Percentiles rank a stretch among this genome's conserved stretches.
These are phyloP conservation scores for Phytophthora aleatoria DNA, from an alignment of 352 stramenopile genomes.

Conservation along the genomic window DNA sequence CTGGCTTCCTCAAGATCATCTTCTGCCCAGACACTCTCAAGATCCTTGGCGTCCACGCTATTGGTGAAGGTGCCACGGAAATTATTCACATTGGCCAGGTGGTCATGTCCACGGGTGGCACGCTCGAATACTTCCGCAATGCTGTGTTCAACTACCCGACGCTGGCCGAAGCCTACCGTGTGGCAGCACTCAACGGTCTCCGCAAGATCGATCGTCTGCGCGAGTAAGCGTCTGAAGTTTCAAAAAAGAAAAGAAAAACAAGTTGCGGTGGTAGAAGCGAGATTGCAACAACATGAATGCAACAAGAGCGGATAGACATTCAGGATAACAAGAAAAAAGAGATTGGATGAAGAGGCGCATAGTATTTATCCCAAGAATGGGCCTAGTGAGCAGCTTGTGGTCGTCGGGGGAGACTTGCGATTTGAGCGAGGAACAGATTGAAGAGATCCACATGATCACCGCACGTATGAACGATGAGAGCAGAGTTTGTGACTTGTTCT, in stretches of 20 bases:
- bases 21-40: slow-evolving; percentile 80
- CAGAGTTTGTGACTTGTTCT: neutral
- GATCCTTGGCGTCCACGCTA: slow-evolving; percentile 82
- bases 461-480: slow-evolving; percentile 35
- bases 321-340: slow-evolving; percentile 10
- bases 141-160: slow-evolving; percentile 94
- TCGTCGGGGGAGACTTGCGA: slow-evolving; percentile 38
- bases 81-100: slow-evolving; percentile 92
- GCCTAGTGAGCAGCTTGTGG: slow-evolving; percentile 16
- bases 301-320: slow-evolving; percentile 18
- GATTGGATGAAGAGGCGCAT: slow-evolving; percentile 14
- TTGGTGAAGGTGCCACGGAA: slow-evolving; percentile 87
- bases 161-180: slow-evolving; percentile 86
- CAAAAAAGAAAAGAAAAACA: neutral
- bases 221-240: slow-evolving; percentile 20
- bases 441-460: slow-evolving; percentile 68
- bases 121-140: slow-evolving; percentile 90
- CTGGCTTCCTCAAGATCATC: slow-evolving; percentile 86
- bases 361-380: slow-evolving; percentile 21
- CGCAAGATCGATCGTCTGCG: slow-evolving; percentile 68
- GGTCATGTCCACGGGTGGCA: slow-evolving; percentile 84
- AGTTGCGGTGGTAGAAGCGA: neutral
- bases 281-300: slow-evolving; percentile 14
- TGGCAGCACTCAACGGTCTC: slow-evolving; percentile 78
- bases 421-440: slow-evolving; percentile 58